Evolutionary conservation across 192 early-diverging fungal species (phyloP).

Genomic region (Chytriomyces hyalinus): DNA sequence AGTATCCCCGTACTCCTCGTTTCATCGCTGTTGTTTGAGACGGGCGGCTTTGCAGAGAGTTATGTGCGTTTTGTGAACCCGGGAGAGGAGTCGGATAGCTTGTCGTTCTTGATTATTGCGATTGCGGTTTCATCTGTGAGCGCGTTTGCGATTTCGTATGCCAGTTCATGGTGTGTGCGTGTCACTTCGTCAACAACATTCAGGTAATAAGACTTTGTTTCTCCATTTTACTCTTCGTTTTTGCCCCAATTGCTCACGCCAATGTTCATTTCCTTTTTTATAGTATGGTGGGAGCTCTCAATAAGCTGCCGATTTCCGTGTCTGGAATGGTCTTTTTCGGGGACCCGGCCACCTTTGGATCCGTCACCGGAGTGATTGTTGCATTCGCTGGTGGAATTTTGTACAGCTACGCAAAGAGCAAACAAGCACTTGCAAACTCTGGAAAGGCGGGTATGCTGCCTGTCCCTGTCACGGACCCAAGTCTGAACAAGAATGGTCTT

Average conservation of each 20-base stretch:
- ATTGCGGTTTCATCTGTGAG: constrained; percentile 81
- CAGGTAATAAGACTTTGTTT: constrained; percentile 26
- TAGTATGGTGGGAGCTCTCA: constrained; percentile 95
- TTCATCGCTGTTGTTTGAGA: constrained; percentile 49
- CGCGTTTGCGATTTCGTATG: constrained; percentile 89
- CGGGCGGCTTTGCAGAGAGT: constrained; percentile 9
- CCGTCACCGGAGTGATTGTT: constrained; percentile 82
- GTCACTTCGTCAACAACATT: constrained; percentile 64
- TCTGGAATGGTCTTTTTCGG: constrained; percentile 95
- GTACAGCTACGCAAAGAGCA: constrained; percentile 30
- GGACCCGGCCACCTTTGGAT: constrained; percentile 77
- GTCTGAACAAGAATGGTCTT: constrained; percentile 22
- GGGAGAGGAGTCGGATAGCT: constrained; percentile 27
- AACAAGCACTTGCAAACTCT: constrained; percentile 1
- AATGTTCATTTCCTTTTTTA: neutral
- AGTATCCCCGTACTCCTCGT: constrained; percentile 73
- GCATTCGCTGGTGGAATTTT: constrained; percentile 44
- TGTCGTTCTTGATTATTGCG: constrained; percentile 51
- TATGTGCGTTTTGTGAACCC: constrained; percentile 46
- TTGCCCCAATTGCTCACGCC: neutral
- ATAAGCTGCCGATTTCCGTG: constrained; percentile 95
- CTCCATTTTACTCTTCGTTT: neutral
- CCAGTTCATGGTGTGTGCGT: constrained; percentile 81
- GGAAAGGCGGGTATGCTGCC: neutral
- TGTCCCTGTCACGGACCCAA: neutral